These are phyloP conservation scores for Priceomyces medius DNA, from an alignment of 805 yeast genomes.

Conservation along the genomic window DNA sequence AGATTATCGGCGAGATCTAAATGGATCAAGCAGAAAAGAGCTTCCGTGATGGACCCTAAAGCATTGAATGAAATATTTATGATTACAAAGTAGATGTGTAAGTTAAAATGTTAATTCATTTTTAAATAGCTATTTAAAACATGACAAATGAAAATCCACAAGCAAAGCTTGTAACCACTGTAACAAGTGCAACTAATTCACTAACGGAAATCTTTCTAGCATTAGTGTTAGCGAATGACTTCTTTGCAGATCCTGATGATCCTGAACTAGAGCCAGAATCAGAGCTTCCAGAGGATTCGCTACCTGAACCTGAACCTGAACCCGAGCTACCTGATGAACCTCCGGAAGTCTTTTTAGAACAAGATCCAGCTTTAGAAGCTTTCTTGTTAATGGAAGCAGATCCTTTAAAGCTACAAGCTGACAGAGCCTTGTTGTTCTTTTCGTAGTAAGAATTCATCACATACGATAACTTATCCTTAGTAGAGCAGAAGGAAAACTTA, in stretches of 20 bases:
- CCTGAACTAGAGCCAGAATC: slow-evolving; percentile 20
- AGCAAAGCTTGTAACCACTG: slow-evolving; percentile 35
- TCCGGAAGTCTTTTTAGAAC: slow-evolving; percentile 22
- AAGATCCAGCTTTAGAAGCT: slow-evolving; percentile 24
- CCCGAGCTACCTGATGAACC: slow-evolving; percentile 12
- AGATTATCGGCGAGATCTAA: slow-evolving; percentile 68
- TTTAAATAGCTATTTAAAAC: slow-evolving; percentile 5
- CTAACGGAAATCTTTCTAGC: slow-evolving; percentile 25
- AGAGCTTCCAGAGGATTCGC: slow-evolving; percentile 20
- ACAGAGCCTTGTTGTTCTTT: slow-evolving; percentile 20
- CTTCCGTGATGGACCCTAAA: slow-evolving; percentile 85
- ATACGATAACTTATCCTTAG: slow-evolving; percentile 37
- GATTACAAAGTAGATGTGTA: slow-evolving; percentile 51
- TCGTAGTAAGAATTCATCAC: slow-evolving; percentile 40
- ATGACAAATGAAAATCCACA: slow-evolving; percentile 44
- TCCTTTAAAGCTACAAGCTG: slow-evolving; percentile 41
- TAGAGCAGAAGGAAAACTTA: slow-evolving; percentile 39
- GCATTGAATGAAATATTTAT: slow-evolving; percentile 91
- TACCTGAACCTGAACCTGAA: slow-evolving; percentile 21
- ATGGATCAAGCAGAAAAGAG: slow-evolving; percentile 87
- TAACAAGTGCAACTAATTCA: slow-evolving; percentile 28
- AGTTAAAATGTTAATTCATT: neutral
- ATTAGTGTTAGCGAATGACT: slow-evolving; percentile 17
- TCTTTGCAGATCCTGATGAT: slow-evolving; percentile 23
- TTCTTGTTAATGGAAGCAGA: slow-evolving; percentile 32